Evolutionary conservation across 2,329 filamentous ascomycete genomes (phyloP), one percentile per base, ranked within the genome.

Genomic region (Talaromyces amestolkiae): DNA sequence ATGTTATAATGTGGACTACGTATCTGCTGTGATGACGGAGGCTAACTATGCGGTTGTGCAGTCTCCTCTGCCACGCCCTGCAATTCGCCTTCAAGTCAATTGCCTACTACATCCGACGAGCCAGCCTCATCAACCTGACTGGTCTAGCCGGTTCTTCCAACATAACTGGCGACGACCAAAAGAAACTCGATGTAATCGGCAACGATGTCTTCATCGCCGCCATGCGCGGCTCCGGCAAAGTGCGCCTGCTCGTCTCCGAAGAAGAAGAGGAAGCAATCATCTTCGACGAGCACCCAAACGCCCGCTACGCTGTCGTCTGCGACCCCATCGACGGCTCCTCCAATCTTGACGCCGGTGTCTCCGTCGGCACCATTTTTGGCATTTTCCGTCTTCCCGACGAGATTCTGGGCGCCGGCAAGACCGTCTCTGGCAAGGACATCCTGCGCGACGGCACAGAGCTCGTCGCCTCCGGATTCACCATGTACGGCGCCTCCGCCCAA

Each of bases 41-140:
- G 31, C 35, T 43, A 27, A 27, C 49, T 13, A 43, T 24, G 49
- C 10, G 31, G 3, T n/a, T 3, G 61, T 74, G 11, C 4, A 97
- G 93, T 74, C 87, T 99, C 62, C 88, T 99, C 67, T 97, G 93
- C 85, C 95, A 99, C 79, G 93, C 95, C 67, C 91, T 99, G 66
- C 95, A 98, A 81, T 99, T 98, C 85, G 94, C 95, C 70, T 99
- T 99, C 90, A 99, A 99, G 85, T 96, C 92, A 71, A 99, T 99
- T 79, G 92, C 95, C 73, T 97, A 98, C 86, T 99, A 97, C 85
- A 99, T 99, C 80, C 93, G 94, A 74, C 90, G 95, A 79, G 93
- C 94, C 41, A 94, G 92, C 27, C 84, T 99, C 70, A 94, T 98
- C 82, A 97, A 97, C 84, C 87, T 99, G 68, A 96, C 92, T 61